A percentile compares a stretch with the other conserved stretches of the same genome.
These are phyloP conservation scores for Cordyceps militaris DNA, from an alignment of 2,329 filamentous ascomycete species.

Conservation along the genomic window DNA sequence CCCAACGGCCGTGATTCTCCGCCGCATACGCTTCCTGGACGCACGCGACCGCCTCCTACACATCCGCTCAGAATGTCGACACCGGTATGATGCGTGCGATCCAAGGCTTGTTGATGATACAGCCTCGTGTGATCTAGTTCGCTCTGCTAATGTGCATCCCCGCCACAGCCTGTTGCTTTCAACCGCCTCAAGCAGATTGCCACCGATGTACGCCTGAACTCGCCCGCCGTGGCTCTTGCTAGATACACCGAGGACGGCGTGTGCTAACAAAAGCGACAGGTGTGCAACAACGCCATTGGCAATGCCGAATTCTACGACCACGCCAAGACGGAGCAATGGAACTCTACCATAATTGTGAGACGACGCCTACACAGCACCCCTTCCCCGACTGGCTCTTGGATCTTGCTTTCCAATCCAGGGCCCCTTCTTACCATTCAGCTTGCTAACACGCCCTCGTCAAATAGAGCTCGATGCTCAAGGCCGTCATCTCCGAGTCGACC, in stretches of 20 bases:
- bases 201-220: slow-evolving; percentile 56
- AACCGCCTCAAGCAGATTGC: slow-evolving; percentile 79
- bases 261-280: slow-evolving; percentile 43
- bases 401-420: not conserved
- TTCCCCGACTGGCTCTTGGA: not conserved
- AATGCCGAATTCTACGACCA: slow-evolving; percentile 79
- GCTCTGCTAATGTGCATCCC: slow-evolving; percentile 18
- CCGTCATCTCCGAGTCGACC: slow-evolving; percentile 68
- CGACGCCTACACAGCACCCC: not conserved
- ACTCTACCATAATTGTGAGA: slow-evolving; percentile 80
- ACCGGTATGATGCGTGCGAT: slow-evolving; percentile 23
- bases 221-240: not conserved
- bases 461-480: slow-evolving; percentile 69
- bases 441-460: not conserved
- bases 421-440: not conserved
- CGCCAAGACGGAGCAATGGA: slow-evolving; percentile 77
- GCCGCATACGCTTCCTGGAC: not conserved
- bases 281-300: slow-evolving; percentile 72
- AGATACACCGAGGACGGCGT: not conserved
- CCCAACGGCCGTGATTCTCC: not conserved
- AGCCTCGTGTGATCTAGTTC: not conserved
- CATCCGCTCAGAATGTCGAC: slow-evolving; percentile 28
- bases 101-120: not conserved
- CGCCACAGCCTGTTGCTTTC: slow-evolving; percentile 61
- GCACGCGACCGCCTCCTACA: not conserved